Conservation (phyloP, 306 rosid genomes). For the Cicer cuneatum region DNA sequence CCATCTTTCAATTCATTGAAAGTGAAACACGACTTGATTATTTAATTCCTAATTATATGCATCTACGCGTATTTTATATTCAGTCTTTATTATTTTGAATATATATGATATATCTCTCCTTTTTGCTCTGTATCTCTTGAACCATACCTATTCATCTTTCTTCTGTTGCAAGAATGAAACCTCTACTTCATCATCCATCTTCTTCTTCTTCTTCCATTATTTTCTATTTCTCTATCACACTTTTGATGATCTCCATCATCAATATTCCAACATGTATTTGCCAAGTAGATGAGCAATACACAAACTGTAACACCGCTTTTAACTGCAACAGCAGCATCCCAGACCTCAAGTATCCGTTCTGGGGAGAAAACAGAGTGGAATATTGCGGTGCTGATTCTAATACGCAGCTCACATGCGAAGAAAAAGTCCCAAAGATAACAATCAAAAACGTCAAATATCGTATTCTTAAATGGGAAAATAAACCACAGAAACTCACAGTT, state of each 20-base stretch:
- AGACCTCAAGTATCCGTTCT: slow-evolving; percentile 45
- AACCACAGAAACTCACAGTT: neutral
- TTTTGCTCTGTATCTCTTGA: neutral
- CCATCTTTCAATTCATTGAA: neutral
- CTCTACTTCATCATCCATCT: neutral
- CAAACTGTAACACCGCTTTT: slow-evolving; percentile 3
- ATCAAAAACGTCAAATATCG: slow-evolving; percentile 25
- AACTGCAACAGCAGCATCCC: neutral
- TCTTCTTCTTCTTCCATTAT: neutral
- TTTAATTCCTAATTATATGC: neutral
- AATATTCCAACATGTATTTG: slow-evolving; percentile 2
- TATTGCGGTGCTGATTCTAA: slow-evolving; percentile 39
- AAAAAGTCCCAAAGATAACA: neutral
- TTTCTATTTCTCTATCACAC: neutral
- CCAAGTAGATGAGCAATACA: neutral
- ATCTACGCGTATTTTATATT: slow-evolving; percentile 1
- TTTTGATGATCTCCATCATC: slow-evolving; percentile 38
- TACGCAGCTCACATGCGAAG: slow-evolving; percentile 17
- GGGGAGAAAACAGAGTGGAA: slow-evolving; percentile 16
- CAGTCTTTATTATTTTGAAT: neutral
- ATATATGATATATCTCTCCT: neutral
- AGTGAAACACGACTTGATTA: slow-evolving; percentile 8
- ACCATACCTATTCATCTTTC: neutral
- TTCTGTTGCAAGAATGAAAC: slow-evolving; percentile 38
- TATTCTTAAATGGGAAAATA: neutral